Base-by-base conservation (phyloP, 768 basidiomycete species). In the Pulveroboletus sp. region DNA sequence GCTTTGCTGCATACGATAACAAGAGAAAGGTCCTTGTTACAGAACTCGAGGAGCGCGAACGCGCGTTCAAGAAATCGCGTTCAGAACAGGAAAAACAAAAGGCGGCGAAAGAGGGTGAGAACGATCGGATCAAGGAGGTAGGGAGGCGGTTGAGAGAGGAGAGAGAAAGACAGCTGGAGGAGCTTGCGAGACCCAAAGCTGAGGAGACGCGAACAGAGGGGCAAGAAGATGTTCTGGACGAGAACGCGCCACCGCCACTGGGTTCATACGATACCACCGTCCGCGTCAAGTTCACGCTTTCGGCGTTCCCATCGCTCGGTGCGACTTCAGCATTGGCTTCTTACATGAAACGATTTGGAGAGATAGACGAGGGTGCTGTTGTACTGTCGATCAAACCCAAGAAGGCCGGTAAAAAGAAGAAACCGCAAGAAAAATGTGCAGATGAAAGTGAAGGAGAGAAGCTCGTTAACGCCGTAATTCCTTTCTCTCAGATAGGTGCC, bases 31-130 rank as follows among this genome's bases (percentile, higher is more conserved):
- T 65, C 29, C 69, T 93, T 53, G 76, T 89, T 19, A 83, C 86
- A 27, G 90, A 90, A 59, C 75, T 92, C 13, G 90, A 93, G 62
- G 84, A 81, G 57, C 75, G 85, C 29, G 90, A 93, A 56, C 76
- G 80, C 9, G 85, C 77, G 17, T 82, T 85, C 68, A 92, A 90
- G 73, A 87, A 85, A 61, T 73, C 81, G 2, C 76, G 77, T 43
- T 55, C 76, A 43, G 85, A 82, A n/a, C 80, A 81, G 55, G 75
- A 80, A 51, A 74, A 78, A 53, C 79, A 84, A 53, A 78, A 81
- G 60, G 69, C 68, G 4, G 73, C 70, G 38, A 67, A 73, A 45
- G 78, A 77, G 69, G 72, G 77, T 7, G 82, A 87, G 62, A 82
- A 82, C 3, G 87, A 87, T 62, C 75, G 72, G 34, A 82, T 92